Conservation (phyloP, 768 basidiomycete species). For the Tricholoma sp. region DNA sequence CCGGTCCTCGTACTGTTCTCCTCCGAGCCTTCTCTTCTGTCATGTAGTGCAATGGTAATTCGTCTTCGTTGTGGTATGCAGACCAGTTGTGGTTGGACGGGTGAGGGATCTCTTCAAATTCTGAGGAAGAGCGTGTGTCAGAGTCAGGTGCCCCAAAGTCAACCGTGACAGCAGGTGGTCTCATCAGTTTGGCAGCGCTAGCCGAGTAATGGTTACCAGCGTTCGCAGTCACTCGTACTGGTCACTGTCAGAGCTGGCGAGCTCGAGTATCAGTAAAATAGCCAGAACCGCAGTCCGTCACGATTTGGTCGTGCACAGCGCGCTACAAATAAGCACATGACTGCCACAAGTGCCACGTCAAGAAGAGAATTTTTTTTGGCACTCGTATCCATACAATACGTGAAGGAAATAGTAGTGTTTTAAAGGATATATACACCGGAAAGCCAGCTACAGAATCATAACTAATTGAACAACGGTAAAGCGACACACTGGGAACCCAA, state of each 20-base stretch:
- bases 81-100: constrained; percentile 38
- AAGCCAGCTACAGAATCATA: constrained; percentile 6
- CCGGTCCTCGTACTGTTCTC: constrained; percentile 28
- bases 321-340: constrained; percentile 17
- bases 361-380: neutral
- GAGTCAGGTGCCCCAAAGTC: constrained; percentile 59
- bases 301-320: neutral
- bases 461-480: neutral
- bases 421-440: constrained; percentile 13
- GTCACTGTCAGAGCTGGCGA: constrained; percentile 1
- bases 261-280: constrained; percentile 1
- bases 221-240: constrained; percentile 2
- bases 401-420: neutral
- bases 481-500: constrained; percentile 1
- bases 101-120: constrained; percentile 68
- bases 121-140: constrained; percentile 51
- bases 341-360: constrained; percentile 29
- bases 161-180: constrained; percentile 61
- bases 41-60: constrained; percentile 48
- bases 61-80: constrained; percentile 34
- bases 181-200: constrained; percentile 39
- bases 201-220: neutral
- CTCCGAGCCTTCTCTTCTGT: constrained; percentile 65
- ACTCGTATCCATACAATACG: neutral
- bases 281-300: neutral